phyloP scores from a whole-genome alignment of 78 protist genomes.

The Isochrysis galbana region DNA sequence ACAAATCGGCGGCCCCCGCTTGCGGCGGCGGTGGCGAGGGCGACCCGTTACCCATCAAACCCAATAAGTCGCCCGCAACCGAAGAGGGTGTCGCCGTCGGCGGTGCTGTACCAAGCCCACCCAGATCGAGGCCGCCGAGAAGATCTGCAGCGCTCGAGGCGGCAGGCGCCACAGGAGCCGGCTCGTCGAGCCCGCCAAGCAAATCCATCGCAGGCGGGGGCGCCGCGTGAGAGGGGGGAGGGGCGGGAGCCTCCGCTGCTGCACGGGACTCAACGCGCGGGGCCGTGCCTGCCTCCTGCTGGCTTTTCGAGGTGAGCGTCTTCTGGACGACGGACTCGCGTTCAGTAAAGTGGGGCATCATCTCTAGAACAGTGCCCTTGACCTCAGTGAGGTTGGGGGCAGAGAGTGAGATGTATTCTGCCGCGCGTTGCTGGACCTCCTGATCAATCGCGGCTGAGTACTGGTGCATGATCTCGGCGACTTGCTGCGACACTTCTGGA shows the following conservation, averaged over 20 bases:
- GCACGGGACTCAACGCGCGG: background rate
- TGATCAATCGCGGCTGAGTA: constrained; percentile 57
- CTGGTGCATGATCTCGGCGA: constrained; percentile 46
- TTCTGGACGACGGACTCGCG: constrained; percentile 61
- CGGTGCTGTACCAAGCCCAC: background rate
- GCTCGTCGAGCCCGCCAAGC: background rate
- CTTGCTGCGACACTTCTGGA: constrained; percentile 66
- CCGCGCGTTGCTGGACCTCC: constrained; percentile 97
- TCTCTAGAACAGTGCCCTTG: constrained; percentile 51
- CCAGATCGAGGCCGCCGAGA: background rate
- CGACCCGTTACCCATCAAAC: background rate
- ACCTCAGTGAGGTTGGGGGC: background rate
- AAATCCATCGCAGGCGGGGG: background rate
- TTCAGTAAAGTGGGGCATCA: constrained; percentile 80
- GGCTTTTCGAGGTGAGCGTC: background rate
- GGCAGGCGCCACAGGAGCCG: background rate
- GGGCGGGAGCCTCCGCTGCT: background rate
- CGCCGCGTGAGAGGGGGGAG: background rate
- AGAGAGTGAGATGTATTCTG: constrained; percentile 80
- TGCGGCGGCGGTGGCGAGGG: background rate
- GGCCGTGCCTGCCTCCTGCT: background rate
- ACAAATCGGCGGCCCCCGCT: background rate
- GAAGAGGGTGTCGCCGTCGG: background rate
- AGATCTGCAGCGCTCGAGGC: background rate
- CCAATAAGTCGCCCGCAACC: background rate